Evolutionary conservation across 768 basidiomycete genomes (phyloP).

Genomic region (Lyophyllum semitale): DNA sequence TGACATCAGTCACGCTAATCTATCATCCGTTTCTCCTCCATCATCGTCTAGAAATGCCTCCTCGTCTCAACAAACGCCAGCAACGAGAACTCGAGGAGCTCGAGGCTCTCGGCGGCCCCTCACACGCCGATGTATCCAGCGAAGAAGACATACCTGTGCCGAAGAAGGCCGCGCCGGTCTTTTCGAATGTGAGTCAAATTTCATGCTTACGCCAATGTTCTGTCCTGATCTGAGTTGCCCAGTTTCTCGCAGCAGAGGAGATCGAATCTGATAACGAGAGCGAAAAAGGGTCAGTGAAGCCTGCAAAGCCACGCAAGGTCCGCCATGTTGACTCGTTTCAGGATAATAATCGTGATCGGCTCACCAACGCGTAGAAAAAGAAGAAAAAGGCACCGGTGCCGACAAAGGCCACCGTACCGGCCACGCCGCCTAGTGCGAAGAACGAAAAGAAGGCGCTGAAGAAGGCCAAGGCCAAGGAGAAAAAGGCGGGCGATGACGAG

Average conservation of each 20-base stretch:
- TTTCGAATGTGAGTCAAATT: conserved; percentile 42
- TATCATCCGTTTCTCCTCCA: too few species aligned
- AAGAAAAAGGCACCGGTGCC: conserved; percentile 38
- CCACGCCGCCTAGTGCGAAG: conserved; percentile 19
- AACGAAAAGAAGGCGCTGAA: conserved; percentile 63
- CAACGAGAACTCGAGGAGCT: conserved; percentile 86
- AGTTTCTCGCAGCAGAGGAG: conserved; percentile 45
- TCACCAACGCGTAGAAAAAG: conserved; percentile 21
- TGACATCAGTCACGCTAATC: too few species aligned
- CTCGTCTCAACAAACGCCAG: conserved; percentile 81
- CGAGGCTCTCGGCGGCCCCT: conserved; percentile 46
- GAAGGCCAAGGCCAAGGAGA: conserved; percentile 66
- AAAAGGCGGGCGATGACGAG: conserved; percentile 72
- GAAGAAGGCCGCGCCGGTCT: conserved; percentile 29
- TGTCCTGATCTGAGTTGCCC: neutral
- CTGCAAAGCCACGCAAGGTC: conserved; percentile 41
- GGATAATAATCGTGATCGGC: neutral
- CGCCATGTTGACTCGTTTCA: conserved; percentile 2
- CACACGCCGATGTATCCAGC: conserved; percentile 30
- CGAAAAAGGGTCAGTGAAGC: conserved; percentile 29
- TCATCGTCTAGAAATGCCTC: conserved; percentile 48
- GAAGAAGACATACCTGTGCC: conserved; percentile 38
- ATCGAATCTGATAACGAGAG: conserved; percentile 24
- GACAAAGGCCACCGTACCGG: conserved; percentile 7
- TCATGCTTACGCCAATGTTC: conserved; percentile 2